These are phyloP conservation scores for Panaeolus cyanescens DNA, from an alignment of 768 basidiomycete genomes.

Conservation along the genomic window DNA sequence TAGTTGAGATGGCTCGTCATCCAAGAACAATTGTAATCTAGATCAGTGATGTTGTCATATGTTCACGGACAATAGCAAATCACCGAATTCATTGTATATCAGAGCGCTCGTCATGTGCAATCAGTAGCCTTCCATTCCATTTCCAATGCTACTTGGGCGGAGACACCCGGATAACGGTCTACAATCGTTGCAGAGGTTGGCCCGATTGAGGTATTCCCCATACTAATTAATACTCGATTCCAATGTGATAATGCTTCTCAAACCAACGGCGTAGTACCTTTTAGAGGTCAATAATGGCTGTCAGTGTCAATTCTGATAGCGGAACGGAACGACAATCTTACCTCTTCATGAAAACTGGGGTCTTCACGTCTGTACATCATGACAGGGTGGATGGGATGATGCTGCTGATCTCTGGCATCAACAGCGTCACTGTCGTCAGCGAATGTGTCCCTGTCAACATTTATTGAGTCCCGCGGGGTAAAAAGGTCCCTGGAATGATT, in stretches of 20 bases:
- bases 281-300: background rate
- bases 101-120: background rate
- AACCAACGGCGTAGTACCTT: background rate
- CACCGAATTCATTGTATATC: background rate
- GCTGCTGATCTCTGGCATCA: background rate
- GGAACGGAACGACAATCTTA: background rate
- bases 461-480: background rate
- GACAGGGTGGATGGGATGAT: background rate
- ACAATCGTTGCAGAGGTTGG: background rate
- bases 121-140: background rate
- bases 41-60: slow-evolving; percentile 2
- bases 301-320: background rate
- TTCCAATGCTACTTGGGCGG: background rate
- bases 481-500: background rate
- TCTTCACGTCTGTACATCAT: background rate
- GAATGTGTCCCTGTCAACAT: background rate
- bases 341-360: slow-evolving; percentile 1
- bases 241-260: background rate
- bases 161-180: background rate
- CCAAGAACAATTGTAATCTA: slow-evolving; percentile 3
- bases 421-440: background rate
- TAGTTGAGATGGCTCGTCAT: background rate
- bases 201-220: background rate
- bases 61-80: background rate
- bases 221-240: background rate